A percentile compares a stretch with the other conserved stretches of the same genome.
Evolutionary conservation across 1,139 yeast genomes (phyloP).

Genomic region (Kluyveromyces sp.): DNA sequence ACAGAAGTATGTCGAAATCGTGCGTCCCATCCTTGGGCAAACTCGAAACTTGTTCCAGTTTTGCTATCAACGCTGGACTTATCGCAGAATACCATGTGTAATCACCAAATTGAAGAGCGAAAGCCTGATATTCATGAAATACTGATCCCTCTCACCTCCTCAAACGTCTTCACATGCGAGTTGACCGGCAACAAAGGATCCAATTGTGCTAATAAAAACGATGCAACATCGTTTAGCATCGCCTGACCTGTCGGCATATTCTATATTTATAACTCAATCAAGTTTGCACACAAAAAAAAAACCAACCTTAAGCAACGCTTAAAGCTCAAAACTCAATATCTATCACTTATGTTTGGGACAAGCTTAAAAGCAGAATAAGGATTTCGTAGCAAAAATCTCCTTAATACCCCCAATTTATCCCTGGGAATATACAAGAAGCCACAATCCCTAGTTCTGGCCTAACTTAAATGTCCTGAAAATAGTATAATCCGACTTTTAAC

Average conservation of each 20-base stretch:
- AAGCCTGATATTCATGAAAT: slow-evolving; percentile 17
- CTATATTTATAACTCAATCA: no score
- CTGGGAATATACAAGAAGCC: no score
- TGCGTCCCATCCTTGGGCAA: slow-evolving; percentile 1
- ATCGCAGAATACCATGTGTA: slow-evolving; percentile 12
- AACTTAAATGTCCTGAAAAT: no score
- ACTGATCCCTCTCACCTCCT: slow-evolving; percentile 21
- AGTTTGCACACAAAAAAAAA: no score
- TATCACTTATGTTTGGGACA: no score
- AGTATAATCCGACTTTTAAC: no score
- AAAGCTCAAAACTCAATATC: no score
- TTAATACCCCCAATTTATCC: no score
- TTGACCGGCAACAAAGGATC: slow-evolving; percentile 8
- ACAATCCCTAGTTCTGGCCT: no score
- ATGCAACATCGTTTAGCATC: slow-evolving; percentile 1
- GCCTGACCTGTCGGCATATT: background rate
- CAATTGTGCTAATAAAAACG: slow-evolving; percentile 4
- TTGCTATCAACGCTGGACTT: background rate
- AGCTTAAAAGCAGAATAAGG: no score
- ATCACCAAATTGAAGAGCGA: slow-evolving; percentile 19
- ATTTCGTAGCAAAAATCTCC: no score
- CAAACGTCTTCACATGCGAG: slow-evolving; percentile 11
- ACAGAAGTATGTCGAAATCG: slow-evolving; percentile 15
- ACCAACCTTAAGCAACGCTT: no score
- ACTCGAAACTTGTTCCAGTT: slow-evolving; percentile 1